phyloP scores from a whole-genome alignment of 805 yeast genomes.

The Sugiyamaella boreocaroliniensis region DNA sequence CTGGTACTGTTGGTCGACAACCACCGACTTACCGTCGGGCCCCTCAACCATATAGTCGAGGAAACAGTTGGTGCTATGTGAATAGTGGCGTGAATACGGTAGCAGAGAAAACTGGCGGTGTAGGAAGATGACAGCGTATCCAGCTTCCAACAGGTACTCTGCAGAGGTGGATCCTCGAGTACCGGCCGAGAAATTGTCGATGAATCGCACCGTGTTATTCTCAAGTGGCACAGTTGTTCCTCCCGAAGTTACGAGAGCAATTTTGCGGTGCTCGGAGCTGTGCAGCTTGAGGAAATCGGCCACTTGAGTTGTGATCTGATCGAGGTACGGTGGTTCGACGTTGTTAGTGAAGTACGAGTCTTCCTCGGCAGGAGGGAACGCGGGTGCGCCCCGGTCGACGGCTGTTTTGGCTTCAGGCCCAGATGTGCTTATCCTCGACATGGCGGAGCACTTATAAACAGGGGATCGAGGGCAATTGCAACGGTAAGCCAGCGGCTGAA shows the following conservation, averaged over 20 bases:
- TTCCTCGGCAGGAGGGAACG: conserved; percentile 83
- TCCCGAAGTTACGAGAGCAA: conserved; percentile 87
- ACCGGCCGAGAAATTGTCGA: conserved; percentile 96
- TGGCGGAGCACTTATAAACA: background rate
- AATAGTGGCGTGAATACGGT: conserved; percentile 85
- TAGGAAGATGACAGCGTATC: conserved; percentile 86
- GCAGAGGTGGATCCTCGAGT: conserved; percentile 97
- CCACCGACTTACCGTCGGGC: conserved; percentile 43
- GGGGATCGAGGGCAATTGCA: too few species aligned
- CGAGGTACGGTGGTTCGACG: conserved; percentile 66
- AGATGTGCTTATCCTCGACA: conserved; percentile 42
- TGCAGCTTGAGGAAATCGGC: conserved; percentile 57
- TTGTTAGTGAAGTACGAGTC: conserved; percentile 68
- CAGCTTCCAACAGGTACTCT: conserved; percentile 77
- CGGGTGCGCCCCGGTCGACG: conserved; percentile 69
- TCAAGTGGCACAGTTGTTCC: conserved; percentile 98
- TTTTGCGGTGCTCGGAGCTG: conserved; percentile 36
- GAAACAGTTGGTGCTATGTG: conserved; percentile 77
- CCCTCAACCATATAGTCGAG: conserved; percentile 67
- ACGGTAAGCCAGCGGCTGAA: too few species aligned
- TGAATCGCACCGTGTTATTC: conserved; percentile 91
- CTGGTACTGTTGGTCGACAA: conserved; percentile 54
- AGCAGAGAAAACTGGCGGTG: conserved; percentile 87
- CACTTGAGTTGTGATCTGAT: conserved; percentile 52
- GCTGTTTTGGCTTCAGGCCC: conserved; percentile 66